Conservation (phyloP, 2,329 filamentous ascomycete species). For the Fusarium xylarioides region DNA sequence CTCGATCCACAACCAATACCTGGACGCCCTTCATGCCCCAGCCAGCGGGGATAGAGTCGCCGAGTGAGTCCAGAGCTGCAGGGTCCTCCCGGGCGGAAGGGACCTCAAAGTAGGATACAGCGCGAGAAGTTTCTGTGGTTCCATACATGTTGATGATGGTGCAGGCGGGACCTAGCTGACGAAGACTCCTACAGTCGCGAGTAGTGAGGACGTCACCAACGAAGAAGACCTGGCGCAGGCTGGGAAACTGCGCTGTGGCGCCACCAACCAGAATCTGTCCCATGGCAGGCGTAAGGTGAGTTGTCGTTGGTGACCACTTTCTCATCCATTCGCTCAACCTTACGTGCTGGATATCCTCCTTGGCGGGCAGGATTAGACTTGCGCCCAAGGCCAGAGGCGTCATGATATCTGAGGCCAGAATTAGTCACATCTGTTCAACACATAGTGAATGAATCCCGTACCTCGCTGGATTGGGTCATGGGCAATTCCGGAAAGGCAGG, state of each 20-base stretch:
- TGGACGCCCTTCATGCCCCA: slow-evolving; percentile 90
- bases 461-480: slow-evolving; percentile 68
- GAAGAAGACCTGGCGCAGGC: slow-evolving; percentile 78
- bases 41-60: slow-evolving; percentile 82
- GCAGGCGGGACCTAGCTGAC: slow-evolving; percentile 67
- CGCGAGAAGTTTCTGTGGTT: slow-evolving; percentile 57
- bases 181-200: slow-evolving; percentile 80
- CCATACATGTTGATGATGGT: slow-evolving; percentile 33
- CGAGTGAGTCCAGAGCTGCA: slow-evolving; percentile 52
- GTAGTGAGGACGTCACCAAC: slow-evolving; percentile 92
- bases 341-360: slow-evolving; percentile 88
- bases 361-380: slow-evolving; percentile 77
- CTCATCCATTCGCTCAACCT: slow-evolving; percentile 83
- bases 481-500: slow-evolving; percentile 85
- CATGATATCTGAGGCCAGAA: slow-evolving; percentile 71
- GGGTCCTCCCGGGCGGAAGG: slow-evolving; percentile 67
- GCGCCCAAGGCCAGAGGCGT: slow-evolving; percentile 88
- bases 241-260: slow-evolving; percentile 73
- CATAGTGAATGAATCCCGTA: neutral
- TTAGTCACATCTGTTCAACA: neutral
- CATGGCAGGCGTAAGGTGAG: slow-evolving; percentile 95
- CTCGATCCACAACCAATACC: slow-evolving; percentile 81
- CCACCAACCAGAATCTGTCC: slow-evolving; percentile 92
- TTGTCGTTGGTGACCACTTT: slow-evolving; percentile 77
- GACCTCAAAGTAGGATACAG: slow-evolving; percentile 85